Conservation (phyloP, 1,284 basidiomycete genomes). For the Paramarasmius palmivorus region DNA sequence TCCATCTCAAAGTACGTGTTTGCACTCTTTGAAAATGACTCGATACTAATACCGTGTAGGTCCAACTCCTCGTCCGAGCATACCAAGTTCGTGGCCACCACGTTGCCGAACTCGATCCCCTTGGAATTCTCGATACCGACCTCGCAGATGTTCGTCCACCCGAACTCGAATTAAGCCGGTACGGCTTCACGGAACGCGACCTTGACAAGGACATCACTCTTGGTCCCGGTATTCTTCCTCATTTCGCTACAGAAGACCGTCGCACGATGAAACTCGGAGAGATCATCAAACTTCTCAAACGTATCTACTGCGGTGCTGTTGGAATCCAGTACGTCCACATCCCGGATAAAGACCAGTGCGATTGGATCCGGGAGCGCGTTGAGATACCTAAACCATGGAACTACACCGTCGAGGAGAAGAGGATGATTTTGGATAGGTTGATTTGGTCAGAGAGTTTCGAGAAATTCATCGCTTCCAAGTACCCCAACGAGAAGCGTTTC, state of each 20-base stretch:
- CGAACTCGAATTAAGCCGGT: conserved; percentile 89
- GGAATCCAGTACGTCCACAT: conserved; percentile 99
- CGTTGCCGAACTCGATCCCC: conserved; percentile 92
- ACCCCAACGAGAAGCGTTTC: conserved; percentile 99
- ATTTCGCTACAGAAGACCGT: conserved; percentile 85
- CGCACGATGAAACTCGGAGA: conserved; percentile 90
- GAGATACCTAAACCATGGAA: conserved; percentile 99
- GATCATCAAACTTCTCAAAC: conserved; percentile 90
- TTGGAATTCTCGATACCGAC: conserved; percentile 91
- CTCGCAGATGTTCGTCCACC: conserved; percentile 76
- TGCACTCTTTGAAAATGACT: background rate
- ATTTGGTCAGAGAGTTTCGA: conserved; percentile 99
- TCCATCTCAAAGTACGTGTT: conserved; percentile 85
- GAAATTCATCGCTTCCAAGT: conserved; percentile 98
- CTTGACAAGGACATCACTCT: conserved; percentile 93
- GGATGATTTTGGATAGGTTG: conserved; percentile 97
- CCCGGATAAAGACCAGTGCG: conserved; percentile 97
- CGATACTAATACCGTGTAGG: conserved; percentile 45
- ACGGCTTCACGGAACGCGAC: conserved; percentile 94
- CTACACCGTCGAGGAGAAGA: conserved; percentile 97
- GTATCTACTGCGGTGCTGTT: conserved; percentile 96
- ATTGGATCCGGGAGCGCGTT: conserved; percentile 97
- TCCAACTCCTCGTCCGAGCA: conserved; percentile 94
- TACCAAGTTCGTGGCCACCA: conserved; percentile 99
- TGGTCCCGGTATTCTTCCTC: conserved; percentile 94